A percentile compares a stretch with the other conserved stretches of the same genome.
Evolutionary conservation across 805 yeast genomes (phyloP).

Genomic region (Metschnikowia drakensbergensis): DNA sequence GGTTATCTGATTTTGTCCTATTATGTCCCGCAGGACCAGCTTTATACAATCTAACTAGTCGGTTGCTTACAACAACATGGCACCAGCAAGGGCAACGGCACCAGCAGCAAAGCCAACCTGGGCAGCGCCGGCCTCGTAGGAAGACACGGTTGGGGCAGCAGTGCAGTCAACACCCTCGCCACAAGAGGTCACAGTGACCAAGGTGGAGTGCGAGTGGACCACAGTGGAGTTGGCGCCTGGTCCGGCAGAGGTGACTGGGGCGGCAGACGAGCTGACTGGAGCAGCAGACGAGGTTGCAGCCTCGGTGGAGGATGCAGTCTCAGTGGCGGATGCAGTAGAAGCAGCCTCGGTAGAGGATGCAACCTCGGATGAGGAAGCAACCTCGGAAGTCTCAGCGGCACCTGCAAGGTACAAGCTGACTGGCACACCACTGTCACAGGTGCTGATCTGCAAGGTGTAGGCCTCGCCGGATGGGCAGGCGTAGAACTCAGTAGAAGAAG

Average conservation of each 20-base stretch:
- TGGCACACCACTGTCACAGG: conserved; percentile 10
- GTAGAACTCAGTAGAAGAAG: conserved; percentile 20
- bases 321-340: no score
- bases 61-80: conserved; percentile 15
- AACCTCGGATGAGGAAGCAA: no score
- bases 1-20: neutral
- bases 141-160: conserved; percentile 3
- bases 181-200: conserved; percentile 26
- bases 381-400: neutral
- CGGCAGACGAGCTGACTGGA: conserved; percentile 25
- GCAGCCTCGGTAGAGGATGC: no score
- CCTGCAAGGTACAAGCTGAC: conserved; percentile 10
- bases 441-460: conserved; percentile 13
- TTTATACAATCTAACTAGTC: neutral
- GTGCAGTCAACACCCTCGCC: conserved; percentile 14
- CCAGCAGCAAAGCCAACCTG: conserved; percentile 16
- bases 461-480: conserved; percentile 23
- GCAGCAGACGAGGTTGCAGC: neutral
- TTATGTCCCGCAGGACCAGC: neutral
- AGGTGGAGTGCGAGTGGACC: conserved; percentile 20
- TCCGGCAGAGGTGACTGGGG: conserved; percentile 25
- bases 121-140: conserved; percentile 12
- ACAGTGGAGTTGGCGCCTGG: conserved; percentile 23
- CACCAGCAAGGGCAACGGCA: conserved; percentile 15
- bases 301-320: conserved; percentile 8